These are phyloP conservation scores for Solidago caesia DNA, from an alignment of 129 eudicot genomes.

Conservation along the genomic window DNA sequence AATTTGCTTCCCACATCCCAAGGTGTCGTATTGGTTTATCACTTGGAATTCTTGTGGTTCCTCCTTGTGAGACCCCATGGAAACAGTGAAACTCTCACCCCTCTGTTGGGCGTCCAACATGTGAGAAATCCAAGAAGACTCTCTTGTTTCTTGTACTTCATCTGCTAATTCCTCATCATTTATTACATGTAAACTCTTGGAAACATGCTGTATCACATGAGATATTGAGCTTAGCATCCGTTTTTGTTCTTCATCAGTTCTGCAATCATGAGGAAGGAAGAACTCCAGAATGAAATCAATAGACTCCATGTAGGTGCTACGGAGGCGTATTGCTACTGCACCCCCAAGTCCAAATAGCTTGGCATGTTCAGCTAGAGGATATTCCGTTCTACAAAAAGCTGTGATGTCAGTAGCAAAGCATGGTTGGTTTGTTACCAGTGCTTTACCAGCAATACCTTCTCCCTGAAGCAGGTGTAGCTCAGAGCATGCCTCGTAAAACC, in stretches of 20 bases:
- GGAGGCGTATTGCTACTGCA: constrained; percentile 56
- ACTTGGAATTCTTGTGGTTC: constrained; percentile 61
- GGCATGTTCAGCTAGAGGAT: constrained; percentile 60
- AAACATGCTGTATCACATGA: constrained; percentile 36
- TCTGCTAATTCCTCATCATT: constrained; percentile 39
- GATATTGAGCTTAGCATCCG: constrained; percentile 40
- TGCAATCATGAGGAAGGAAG: constrained; percentile 46
- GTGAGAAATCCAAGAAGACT: constrained; percentile 47
- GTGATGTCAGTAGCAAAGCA: constrained; percentile 52
- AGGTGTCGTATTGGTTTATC: constrained; percentile 36
- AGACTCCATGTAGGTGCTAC: constrained; percentile 37
- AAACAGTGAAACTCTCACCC: constrained; percentile 55
- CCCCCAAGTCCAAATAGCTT: constrained; percentile 43
- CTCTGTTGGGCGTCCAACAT: constrained; percentile 55
- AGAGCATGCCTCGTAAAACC: constrained; percentile 54
- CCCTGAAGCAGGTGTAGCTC: constrained; percentile 50
- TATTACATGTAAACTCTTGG: constrained; percentile 39
- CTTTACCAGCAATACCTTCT: constrained; percentile 64
- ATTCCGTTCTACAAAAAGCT: constrained; percentile 41
- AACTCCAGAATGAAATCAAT: constrained; percentile 50
- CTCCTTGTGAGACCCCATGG: constrained; percentile 48
- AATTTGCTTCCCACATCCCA: constrained; percentile 26
- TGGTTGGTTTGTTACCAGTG: constrained; percentile 51
- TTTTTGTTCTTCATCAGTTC: constrained; percentile 41
- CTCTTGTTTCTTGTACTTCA: constrained; percentile 16